Evolutionary conservation across 306 rosid genomes (phyloP), one percentile per base, ranked within the genome.

Genomic region (Citrullus colocynthis): DNA sequence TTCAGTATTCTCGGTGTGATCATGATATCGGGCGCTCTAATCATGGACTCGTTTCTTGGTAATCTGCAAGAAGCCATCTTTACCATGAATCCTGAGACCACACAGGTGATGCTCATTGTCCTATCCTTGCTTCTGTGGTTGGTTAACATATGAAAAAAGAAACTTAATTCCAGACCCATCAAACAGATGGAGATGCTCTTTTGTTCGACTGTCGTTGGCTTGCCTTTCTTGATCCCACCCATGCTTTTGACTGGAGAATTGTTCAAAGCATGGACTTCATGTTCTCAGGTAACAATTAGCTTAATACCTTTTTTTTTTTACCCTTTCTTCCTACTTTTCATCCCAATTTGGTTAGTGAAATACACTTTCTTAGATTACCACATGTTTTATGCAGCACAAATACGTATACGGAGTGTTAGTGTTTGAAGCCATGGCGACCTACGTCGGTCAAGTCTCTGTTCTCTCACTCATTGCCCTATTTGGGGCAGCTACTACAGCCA

Each of bases 51-150:
- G 42, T 95, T 95, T 79, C 81, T 95, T 58, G 99, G 99, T 21
- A 95, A 95, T 84, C 83, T 95, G 78, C 99, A 95, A 89, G 99
- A 95, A 88, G 97, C 99, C 59, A 95, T 95, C 75, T 95, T 95
- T 58, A 95, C 96, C 65, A 88, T 95, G 96, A 95, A 95, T 84
- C 97, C 99, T 13, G 90, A 89, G 54, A 95, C 99, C 80, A 90
- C 97, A 51, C 98, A 94, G 96, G 98, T 94, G 78, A 86, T 36
- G 56, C 78, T 52, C 56, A 44, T 16, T 57, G 59, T 75, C 62
- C 36, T 54, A 39, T 24, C 28, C 45, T 3, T 64, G 2, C 15
- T 42, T 65, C 63, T 72, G 59, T 44, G 16, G 21, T 48, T 52
- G 42, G 42, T 58, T 63, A 5, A 7, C 79, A 76, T 66, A 70